These are phyloP conservation scores for Yamadazyma philogaea DNA, from an alignment of 805 yeast species.

Conservation along the genomic window DNA sequence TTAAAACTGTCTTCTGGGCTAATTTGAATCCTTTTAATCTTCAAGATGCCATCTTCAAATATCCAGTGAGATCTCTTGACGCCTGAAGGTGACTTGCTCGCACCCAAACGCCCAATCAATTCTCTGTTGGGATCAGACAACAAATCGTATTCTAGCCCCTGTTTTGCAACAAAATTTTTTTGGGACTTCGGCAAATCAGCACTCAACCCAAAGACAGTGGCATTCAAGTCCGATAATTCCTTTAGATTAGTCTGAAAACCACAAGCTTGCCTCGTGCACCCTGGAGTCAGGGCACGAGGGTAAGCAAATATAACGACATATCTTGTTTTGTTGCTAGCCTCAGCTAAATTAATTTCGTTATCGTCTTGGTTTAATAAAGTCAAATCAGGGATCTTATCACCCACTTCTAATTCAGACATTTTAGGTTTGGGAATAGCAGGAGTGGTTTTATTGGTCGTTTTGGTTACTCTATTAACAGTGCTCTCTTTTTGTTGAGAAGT, in stretches of 20 bases:
- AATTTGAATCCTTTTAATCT: constrained; percentile 49
- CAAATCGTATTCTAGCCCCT: constrained; percentile 67
- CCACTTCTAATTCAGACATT: constrained; percentile 40
- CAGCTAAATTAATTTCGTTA: constrained; percentile 39
- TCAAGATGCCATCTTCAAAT: constrained; percentile 71
- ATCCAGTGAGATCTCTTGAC: constrained; percentile 90
- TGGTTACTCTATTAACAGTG: constrained; percentile 9
- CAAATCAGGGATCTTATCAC: constrained; percentile 66
- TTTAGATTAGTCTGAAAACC: constrained; percentile 74
- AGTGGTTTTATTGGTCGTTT: constrained; percentile 16
- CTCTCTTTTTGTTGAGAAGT: constrained; percentile 11
- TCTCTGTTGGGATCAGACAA: constrained; percentile 72
- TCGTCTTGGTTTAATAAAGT: constrained; percentile 67
- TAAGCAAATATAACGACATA: constrained; percentile 56
- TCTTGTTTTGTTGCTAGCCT: constrained; percentile 29
- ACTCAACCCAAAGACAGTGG: constrained; percentile 74
- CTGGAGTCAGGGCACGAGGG: constrained; percentile 93
- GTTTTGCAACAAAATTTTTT: constrained; percentile 69
- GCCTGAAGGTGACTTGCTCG: constrained; percentile 74
- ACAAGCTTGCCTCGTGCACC: constrained; percentile 92
- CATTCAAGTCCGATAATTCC: constrained; percentile 47
- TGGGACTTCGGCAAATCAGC: constrained; percentile 82
- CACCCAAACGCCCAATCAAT: constrained; percentile 74
- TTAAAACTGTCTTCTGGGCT: constrained; percentile 52
- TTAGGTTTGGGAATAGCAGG: constrained; percentile 14